Base-by-base conservation (phyloP, 2,329 filamentous ascomycete genomes). In the Plectosphaerella sp. region DNA sequence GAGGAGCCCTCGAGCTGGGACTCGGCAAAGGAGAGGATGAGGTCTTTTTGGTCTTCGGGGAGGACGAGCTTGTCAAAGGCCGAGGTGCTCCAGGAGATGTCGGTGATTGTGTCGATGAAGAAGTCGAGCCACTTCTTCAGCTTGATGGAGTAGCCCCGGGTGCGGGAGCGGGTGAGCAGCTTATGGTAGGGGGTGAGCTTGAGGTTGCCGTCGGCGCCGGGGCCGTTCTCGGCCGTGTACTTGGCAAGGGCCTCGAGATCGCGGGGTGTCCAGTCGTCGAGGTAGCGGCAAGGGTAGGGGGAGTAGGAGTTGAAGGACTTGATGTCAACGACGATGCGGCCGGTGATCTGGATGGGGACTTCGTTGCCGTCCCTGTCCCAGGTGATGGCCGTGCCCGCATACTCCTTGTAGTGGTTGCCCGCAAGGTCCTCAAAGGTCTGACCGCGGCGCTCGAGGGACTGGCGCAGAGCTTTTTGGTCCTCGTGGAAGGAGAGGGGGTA, bases 31-130 rank as follows among this genome's bases (percentile, higher is more conserved):
- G 75, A 74, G 7, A 74, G 67, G 56, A 80, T 73, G 10, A 81
- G 67, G 39, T 79, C 73, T 62, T 81, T 81, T 50, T 78, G 70
- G 25, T 74, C 73, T 1, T 69, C 57, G 1, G 74, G 72, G 22
- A 81, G 67, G 10, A 80, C 77, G 3, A 81, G 72, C 3, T 67
- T 72, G 39, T 70, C 62, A 50, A 81, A 82, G 8, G 76, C 77
- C 35, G 70, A 61, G 6, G 68, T 67, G 56, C 78, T 76, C 72
- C 77, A 82, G 39, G 65, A 54, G 46, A 80, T 73, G 35, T 75
- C 70, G 2, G 54, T 52, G 5, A 78, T 64, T 12, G 71, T 61
- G 45, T 78, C 73, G 46, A 80, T 65, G 55, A 68, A 76, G 55
- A 79, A 78, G 52, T 76, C 74, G 54, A 75, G 69, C 74, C 72